Percentiles rank a stretch among this genome's conserved stretches.
These are phyloP conservation scores for Globisporangium spiculum DNA, from an alignment of 352 stramenopile genomes.

Conservation along the genomic window DNA sequence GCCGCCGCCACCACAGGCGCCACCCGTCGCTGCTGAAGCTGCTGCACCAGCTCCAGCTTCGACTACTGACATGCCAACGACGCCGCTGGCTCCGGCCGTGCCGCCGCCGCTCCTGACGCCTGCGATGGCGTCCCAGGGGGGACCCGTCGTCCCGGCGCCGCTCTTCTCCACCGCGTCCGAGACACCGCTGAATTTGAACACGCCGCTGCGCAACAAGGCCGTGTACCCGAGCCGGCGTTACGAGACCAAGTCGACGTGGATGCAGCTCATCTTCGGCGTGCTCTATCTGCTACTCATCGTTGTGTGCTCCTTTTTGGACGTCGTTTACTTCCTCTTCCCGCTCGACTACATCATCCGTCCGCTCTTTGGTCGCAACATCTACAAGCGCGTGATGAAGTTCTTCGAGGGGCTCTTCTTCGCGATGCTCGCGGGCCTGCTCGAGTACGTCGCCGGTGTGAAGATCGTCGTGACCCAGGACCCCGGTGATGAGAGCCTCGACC, in stretches of 20 bases:
- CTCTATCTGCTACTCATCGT: slow-evolving; percentile 51
- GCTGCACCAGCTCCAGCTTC: not conserved
- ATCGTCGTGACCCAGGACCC: slow-evolving; percentile 55
- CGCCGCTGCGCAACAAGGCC: slow-evolving; percentile 21
- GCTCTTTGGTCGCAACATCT: slow-evolving; percentile 23
- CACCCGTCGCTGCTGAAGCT: not conserved
- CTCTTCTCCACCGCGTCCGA: slow-evolving; percentile 16
- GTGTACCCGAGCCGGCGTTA: slow-evolving; percentile 46
- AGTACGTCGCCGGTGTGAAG: slow-evolving; percentile 52
- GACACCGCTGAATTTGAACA: slow-evolving; percentile 19
- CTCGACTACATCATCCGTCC: slow-evolving; percentile 43
- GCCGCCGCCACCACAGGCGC: too few species aligned
- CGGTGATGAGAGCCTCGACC: slow-evolving; percentile 25
- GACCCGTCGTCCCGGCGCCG: not conserved
- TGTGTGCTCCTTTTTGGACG: slow-evolving; percentile 49
- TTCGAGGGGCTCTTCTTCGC: slow-evolving; percentile 56
- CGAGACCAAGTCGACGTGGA: slow-evolving; percentile 39
- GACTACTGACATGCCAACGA: not conserved
- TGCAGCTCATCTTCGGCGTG: slow-evolving; percentile 38
- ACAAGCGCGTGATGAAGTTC: slow-evolving; percentile 29
- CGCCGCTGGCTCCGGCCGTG: not conserved
- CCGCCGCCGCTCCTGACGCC: slow-evolving; percentile 6
- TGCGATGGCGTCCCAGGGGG: not conserved
- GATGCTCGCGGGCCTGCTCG: slow-evolving; percentile 57
- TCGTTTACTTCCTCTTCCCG: slow-evolving; percentile 60